phyloP scores from a whole-genome alignment of 2,329 filamentous ascomycete species.

The Alternaria alternata region DNA sequence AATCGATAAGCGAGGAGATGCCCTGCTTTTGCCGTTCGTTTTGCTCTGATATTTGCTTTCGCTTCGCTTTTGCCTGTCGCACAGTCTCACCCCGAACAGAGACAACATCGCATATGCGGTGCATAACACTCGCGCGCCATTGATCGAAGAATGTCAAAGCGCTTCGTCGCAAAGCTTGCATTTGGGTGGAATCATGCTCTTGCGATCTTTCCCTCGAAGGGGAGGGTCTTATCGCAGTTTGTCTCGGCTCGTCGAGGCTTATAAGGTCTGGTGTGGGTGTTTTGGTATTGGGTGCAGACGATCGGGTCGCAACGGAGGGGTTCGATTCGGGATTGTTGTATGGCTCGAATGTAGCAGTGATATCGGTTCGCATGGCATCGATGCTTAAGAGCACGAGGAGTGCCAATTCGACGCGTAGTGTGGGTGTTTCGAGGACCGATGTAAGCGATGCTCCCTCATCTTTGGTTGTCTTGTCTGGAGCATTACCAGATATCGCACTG shows the following conservation, averaged over 20 bases:
- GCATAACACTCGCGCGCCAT: slow-evolving; percentile 76
- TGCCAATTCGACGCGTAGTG: slow-evolving; percentile 55
- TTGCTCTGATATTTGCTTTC: slow-evolving; percentile 31
- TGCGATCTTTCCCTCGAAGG: slow-evolving; percentile 50
- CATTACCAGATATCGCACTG: slow-evolving; percentile 6
- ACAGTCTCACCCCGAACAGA: slow-evolving; percentile 40
- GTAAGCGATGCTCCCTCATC: slow-evolving; percentile 44
- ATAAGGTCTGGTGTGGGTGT: slow-evolving; percentile 35
- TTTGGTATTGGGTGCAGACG: slow-evolving; percentile 16
- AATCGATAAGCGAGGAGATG: slow-evolving; percentile 38
- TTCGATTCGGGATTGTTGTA: slow-evolving; percentile 27
- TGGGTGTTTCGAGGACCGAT: slow-evolving; percentile 52
- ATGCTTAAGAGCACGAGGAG: slow-evolving; percentile 57
- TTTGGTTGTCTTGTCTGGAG: slow-evolving; percentile 5
- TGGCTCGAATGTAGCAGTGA: slow-evolving; percentile 39
- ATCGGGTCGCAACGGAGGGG: slow-evolving; percentile 10
- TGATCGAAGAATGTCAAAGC: slow-evolving; percentile 76
- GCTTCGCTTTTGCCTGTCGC: slow-evolving; percentile 45
- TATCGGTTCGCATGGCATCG: slow-evolving; percentile 52
- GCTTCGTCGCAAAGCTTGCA: slow-evolving; percentile 73
- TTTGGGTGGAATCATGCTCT: slow-evolving; percentile 58
- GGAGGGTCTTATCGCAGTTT: slow-evolving; percentile 32
- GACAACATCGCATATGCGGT: slow-evolving; percentile 73
- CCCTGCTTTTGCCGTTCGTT: slow-evolving; percentile 29
- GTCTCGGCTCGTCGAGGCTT: slow-evolving; percentile 38